A percentile compares a stretch with the other conserved stretches of the same genome.
Conservation (phyloP, 2,329 filamentous ascomycete genomes). For the Hymenoscyphus repandus region DNA sequence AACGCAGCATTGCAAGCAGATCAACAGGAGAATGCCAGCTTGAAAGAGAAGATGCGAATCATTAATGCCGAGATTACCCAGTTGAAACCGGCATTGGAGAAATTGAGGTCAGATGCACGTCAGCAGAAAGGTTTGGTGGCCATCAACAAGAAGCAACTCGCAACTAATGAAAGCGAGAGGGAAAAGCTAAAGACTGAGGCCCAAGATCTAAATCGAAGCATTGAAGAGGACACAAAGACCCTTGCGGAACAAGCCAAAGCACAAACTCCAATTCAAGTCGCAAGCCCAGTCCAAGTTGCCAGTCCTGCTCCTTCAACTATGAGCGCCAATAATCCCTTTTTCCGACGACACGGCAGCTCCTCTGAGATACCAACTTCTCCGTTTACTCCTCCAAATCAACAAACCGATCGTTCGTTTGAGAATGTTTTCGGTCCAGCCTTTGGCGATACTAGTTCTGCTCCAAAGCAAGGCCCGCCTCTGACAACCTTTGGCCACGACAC, state of each 20-base stretch:
- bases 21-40: conserved; percentile 76
- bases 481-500: conserved; percentile 54
- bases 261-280: conserved; percentile 34
- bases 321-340: conserved; percentile 92
- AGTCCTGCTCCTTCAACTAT: conserved; percentile 66
- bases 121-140: conserved; percentile 95
- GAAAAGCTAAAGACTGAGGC: conserved; percentile 83
- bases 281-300: conserved; percentile 45
- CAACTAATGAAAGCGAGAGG: conserved; percentile 80
- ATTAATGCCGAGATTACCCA: conserved; percentile 78
- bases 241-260: conserved; percentile 42
- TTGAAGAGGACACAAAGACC: conserved; percentile 52
- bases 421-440: conserved; percentile 77
- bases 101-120: conserved; percentile 82
- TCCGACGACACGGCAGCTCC: conserved; percentile 63
- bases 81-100: conserved; percentile 87
- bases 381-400: conserved; percentile 35
- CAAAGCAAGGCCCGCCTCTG: conserved; percentile 39
- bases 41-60: conserved; percentile 83
- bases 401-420: conserved; percentile 69
- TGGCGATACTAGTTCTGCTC: conserved; percentile 38
- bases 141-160: conserved; percentile 97
- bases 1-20: conserved; percentile 72
- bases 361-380: conserved; percentile 43
- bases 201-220: conserved; percentile 59